A percentile compares a stretch with the other conserved stretches of the same genome.
These are phyloP conservation scores for Mucor sp. DNA, from an alignment of 371 early-diverging fungal genomes.

Conservation along the genomic window DNA sequence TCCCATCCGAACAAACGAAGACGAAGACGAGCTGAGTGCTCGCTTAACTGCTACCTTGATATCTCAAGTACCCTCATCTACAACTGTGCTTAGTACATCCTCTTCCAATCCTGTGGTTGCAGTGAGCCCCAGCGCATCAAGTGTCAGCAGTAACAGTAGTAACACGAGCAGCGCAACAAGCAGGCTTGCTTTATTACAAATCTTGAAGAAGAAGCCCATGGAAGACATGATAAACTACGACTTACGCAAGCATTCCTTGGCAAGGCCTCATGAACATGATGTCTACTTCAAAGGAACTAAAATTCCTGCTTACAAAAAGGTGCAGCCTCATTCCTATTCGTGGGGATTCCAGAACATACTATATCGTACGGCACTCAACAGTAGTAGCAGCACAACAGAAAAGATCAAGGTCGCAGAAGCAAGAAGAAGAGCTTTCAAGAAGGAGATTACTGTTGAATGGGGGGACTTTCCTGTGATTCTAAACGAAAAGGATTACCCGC, in stretches of 20 bases:
- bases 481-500: neutral
- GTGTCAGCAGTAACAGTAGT: slow-evolving; percentile 18
- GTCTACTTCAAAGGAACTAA: slow-evolving; percentile 38
- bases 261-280: slow-evolving; percentile 39
- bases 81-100: slow-evolving; percentile 10
- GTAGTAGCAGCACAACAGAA: neutral
- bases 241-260: slow-evolving; percentile 37
- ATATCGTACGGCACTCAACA: slow-evolving; percentile 16
- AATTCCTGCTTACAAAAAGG: slow-evolving; percentile 35
- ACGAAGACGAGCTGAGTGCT: slow-evolving; percentile 4
- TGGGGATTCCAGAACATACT: slow-evolving; percentile 56
- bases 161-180: slow-evolving; percentile 11
- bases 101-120: slow-evolving; percentile 1
- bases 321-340: slow-evolving; percentile 51
- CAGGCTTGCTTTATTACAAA: slow-evolving; percentile 15
- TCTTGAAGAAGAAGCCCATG: slow-evolving; percentile 23
- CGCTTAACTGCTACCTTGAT: slow-evolving; percentile 7
- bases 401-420: slow-evolving; percentile 40
- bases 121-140: slow-evolving; percentile 11
- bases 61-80: slow-evolving; percentile 16
- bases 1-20: slow-evolving; percentile 18
- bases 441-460: slow-evolving; percentile 45
- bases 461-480: slow-evolving; percentile 22
- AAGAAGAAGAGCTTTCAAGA: slow-evolving; percentile 46
- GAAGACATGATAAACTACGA: slow-evolving; percentile 36